phyloP scores from a whole-genome alignment of 2,329 filamentous ascomycete species.

The Sphaceloma murrayae region DNA sequence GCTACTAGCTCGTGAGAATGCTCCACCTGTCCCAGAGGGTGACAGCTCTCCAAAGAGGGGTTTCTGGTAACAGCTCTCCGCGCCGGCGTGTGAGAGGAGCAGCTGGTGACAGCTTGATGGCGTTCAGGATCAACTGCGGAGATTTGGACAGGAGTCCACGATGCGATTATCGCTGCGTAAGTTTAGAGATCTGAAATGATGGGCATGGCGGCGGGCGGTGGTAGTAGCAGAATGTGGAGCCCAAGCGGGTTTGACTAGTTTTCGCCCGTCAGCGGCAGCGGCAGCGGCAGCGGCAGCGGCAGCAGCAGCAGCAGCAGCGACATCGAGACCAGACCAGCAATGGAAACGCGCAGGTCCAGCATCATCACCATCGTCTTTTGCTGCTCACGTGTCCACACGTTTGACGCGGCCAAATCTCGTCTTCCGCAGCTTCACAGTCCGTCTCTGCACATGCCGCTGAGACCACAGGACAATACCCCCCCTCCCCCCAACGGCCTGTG shows the following conservation, averaged over 20 bases:
- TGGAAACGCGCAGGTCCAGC: too few relatives aligned
- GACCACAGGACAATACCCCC: conserved; percentile 7
- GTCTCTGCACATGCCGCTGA: background rate
- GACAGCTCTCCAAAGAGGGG: conserved; percentile 15
- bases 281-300: too few relatives aligned
- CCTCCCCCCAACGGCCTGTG: background rate
- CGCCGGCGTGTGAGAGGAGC: background rate
- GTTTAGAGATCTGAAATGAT: too few relatives aligned
- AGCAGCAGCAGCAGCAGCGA: conserved; percentile 5
- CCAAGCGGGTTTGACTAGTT: conserved; percentile 8
- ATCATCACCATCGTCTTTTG: too few relatives aligned
- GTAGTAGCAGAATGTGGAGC: too few relatives aligned
- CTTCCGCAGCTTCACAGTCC: background rate
- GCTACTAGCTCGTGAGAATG: conserved; percentile 8
- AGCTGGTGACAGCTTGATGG: conserved; percentile 6
- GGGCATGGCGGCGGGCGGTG: too few relatives aligned
- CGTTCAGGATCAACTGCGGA: conserved; percentile 6
- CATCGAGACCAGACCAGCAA: conserved; percentile 6
- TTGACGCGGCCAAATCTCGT: conserved; percentile 12
- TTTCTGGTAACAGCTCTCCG: conserved; percentile 1
- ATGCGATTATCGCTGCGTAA: conserved; percentile 5
- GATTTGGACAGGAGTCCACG: too few relatives aligned
- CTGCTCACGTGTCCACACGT: conserved; percentile 14
- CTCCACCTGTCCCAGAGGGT: conserved; percentile 11
- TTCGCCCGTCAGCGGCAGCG: too few relatives aligned